phyloP scores from a whole-genome alignment of 495 filamentous ascomycete species.

The Immersiella caudata region DNA sequence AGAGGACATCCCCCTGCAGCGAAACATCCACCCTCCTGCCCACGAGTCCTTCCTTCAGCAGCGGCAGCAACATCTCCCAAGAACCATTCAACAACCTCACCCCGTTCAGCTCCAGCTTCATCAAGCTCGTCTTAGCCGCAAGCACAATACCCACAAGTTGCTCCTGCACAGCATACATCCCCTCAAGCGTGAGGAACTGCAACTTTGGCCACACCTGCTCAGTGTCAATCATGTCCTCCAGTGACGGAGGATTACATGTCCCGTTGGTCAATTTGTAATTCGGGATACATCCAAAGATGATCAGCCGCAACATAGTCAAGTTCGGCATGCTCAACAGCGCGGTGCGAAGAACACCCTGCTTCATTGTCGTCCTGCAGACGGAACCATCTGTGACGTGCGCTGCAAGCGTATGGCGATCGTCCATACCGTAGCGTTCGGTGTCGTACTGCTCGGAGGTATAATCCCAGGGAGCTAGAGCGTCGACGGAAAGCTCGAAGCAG shows the following conservation, averaged over 20 bases:
- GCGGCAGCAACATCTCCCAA: background rate
- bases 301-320: background rate
- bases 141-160: background rate
- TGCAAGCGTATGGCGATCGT: too few species aligned
- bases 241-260: background rate
- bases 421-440: background rate
- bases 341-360: slow-evolving; percentile 2
- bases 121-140: background rate
- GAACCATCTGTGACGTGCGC: background rate
- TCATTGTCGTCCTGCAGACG: background rate
- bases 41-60: background rate
- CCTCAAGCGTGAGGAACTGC: background rate
- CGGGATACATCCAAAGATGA: background rate
- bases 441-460: background rate
- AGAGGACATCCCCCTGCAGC: too few species aligned
- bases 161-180: background rate
- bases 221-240: background rate
- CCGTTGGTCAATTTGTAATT: background rate
- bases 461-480: background rate
- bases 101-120: background rate
- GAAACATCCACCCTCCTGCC: background rate
- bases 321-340: slow-evolving; percentile 1
- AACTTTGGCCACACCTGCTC: slow-evolving; percentile 3
- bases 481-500: background rate
- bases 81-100: background rate